These are phyloP conservation scores for Peronospora tabacina DNA, from an alignment of 352 stramenopile genomes.

Conservation along the genomic window DNA sequence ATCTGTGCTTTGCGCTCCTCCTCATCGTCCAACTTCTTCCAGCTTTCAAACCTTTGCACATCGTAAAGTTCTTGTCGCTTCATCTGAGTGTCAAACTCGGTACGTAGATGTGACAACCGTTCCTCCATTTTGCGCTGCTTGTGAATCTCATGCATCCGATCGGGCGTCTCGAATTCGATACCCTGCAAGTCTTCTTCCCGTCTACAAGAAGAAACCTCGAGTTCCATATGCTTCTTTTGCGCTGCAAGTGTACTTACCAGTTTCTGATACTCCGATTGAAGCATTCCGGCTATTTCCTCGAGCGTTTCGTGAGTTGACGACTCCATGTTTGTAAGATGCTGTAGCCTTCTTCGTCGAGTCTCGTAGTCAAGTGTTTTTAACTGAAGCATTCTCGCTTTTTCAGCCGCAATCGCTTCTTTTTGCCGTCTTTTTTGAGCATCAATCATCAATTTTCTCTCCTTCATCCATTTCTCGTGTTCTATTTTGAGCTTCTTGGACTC, in stretches of 20 bases:
- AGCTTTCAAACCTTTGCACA: constrained; percentile 59
- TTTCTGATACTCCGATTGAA: constrained; percentile 54
- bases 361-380: constrained; percentile 68
- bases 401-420: constrained; percentile 47
- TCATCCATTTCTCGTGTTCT: constrained; percentile 60
- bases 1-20: constrained; percentile 27
- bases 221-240: constrained; percentile 53
- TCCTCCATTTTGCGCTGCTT: constrained; percentile 60
- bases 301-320: constrained; percentile 48
- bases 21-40: constrained; percentile 63
- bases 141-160: constrained; percentile 51
- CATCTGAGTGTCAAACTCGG: constrained; percentile 60
- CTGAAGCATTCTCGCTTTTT: constrained; percentile 58
- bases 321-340: constrained; percentile 59
- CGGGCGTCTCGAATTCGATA: constrained; percentile 64
- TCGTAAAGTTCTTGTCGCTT: constrained; percentile 72
- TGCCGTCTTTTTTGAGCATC: constrained; percentile 53
- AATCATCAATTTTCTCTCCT: constrained; percentile 48
- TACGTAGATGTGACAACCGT: constrained; percentile 49
- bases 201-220: constrained; percentile 56
- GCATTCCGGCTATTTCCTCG: constrained; percentile 50
- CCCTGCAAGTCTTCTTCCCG: constrained; percentile 72
- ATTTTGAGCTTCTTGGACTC: constrained; percentile 46
- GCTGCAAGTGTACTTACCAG: constrained; percentile 45
- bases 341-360: constrained; percentile 50